A percentile compares a stretch with the other conserved stretches of the same genome.
phyloP scores from a whole-genome alignment of 176 grass and related monocot genomes.

The Eleusine indica region DNA sequence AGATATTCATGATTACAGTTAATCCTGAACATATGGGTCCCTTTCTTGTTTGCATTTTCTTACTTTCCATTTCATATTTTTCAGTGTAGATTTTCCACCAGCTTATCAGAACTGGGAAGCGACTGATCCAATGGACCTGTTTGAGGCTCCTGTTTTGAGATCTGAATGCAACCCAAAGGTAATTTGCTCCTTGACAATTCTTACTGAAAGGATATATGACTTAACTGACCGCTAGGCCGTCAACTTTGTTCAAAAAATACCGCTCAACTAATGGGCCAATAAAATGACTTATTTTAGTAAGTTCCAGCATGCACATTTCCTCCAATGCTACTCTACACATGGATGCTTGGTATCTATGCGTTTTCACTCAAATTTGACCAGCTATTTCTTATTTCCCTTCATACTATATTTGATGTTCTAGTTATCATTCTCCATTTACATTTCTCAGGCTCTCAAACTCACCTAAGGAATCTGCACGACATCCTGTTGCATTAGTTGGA shows the following conservation, averaged over 20 bases:
- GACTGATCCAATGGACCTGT: conserved; percentile 92
- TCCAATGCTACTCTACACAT: conserved; percentile 26
- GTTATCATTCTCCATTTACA: neutral
- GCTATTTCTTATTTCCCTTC: neutral
- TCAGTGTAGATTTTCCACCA: conserved; percentile 91
- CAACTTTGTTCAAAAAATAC: neutral
- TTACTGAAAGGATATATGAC: neutral
- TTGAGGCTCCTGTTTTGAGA: conserved; percentile 80
- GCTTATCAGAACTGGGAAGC: conserved; percentile 94
- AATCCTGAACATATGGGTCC: neutral
- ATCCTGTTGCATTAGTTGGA: neutral
- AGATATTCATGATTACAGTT: conserved; percentile 9
- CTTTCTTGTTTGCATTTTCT: conserved; percentile 21
- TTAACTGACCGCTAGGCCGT: neutral
- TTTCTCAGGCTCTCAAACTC: neutral
- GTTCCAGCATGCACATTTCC: neutral
- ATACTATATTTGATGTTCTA: neutral
- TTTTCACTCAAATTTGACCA: neutral
- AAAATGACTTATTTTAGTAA: conserved; percentile 11
- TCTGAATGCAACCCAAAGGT: conserved; percentile 98
- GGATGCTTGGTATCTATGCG: neutral
- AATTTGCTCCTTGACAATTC: conserved; percentile 24
- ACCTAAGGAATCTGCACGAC: neutral
- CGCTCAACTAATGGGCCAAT: conserved; percentile 8
- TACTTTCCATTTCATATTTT: conserved; percentile 22